Percentiles rank a stretch among this genome's conserved stretches.
phyloP scores from a whole-genome alignment of 1,284 basidiomycete genomes.

The Rhodotorula sp. region DNA sequence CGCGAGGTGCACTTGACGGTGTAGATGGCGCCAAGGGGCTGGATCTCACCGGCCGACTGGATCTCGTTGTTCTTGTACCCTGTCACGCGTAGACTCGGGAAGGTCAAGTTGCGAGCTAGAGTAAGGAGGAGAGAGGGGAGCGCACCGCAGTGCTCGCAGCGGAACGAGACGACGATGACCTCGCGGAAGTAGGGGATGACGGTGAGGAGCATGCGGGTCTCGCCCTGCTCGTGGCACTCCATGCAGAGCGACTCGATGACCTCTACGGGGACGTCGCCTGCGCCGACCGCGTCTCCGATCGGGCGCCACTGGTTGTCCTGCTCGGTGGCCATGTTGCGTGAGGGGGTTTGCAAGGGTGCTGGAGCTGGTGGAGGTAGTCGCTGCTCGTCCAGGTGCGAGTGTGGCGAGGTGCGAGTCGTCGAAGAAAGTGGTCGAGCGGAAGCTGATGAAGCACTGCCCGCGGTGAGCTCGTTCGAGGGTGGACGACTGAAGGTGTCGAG shows the following conservation, averaged over 20 bases:
- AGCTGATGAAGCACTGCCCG: neutral
- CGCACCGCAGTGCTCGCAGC: slow-evolving; percentile 87
- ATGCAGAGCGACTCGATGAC: slow-evolving; percentile 86
- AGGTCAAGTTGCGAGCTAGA: neutral
- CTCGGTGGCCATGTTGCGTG: neutral
- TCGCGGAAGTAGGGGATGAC: slow-evolving; percentile 96
- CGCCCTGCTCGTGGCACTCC: slow-evolving; percentile 87
- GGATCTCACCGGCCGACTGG: slow-evolving; percentile 84
- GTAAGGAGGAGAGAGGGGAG: neutral
- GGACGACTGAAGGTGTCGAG: too few species aligned
- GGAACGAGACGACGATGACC: slow-evolving; percentile 94
- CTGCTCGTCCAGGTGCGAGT: neutral
- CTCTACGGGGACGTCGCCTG: slow-evolving; percentile 38
- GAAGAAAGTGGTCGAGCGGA: too few species aligned
- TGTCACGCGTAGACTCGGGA: slow-evolving; percentile 4
- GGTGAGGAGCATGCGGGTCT: slow-evolving; percentile 88
- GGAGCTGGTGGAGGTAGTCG: neutral
- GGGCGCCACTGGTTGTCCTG: slow-evolving; percentile 31
- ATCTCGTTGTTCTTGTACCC: slow-evolving; percentile 82
- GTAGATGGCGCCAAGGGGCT: slow-evolving; percentile 65
- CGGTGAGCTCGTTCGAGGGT: too few species aligned
- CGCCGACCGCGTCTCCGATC: slow-evolving; percentile 40
- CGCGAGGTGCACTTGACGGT: slow-evolving; percentile 76
- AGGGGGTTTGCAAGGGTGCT: neutral
- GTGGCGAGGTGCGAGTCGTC: neutral